A percentile compares a stretch with the other conserved stretches of the same genome.
Conservation (phyloP, 2,329 filamentous ascomycete genomes). For the Thelonectria olida region DNA sequence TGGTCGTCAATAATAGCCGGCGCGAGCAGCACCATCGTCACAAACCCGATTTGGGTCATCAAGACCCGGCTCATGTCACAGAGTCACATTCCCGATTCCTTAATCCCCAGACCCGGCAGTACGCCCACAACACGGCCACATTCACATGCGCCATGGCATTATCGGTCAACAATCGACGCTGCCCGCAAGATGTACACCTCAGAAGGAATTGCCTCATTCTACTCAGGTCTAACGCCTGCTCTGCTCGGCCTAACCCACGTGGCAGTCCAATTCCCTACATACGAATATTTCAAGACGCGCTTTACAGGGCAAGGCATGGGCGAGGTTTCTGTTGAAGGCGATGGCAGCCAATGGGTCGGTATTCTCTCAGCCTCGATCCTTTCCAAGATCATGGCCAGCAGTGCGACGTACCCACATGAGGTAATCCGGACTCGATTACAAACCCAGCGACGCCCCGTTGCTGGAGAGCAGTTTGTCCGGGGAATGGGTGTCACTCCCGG, state of each 20-base stretch:
- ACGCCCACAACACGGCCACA: conserved; percentile 64
- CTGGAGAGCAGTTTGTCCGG: conserved; percentile 62
- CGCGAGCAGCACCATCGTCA: conserved; percentile 90
- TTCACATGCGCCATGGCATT: conserved; percentile 84
- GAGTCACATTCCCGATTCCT: conserved; percentile 59
- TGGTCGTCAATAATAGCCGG: conserved; percentile 92
- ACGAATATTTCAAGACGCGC: conserved; percentile 89
- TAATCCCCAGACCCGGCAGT: conserved; percentile 58
- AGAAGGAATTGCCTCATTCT: conserved; percentile 91
- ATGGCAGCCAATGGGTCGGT: conserved; percentile 77
- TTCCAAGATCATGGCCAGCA: conserved; percentile 94
- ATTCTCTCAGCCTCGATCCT: conserved; percentile 89
- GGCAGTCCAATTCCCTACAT: conserved; percentile 95
- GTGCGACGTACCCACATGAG: conserved; percentile 96
- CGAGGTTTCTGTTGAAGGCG: conserved; percentile 55
- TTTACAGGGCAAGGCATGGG: conserved; percentile 95
- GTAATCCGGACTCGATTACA: conserved; percentile 93
- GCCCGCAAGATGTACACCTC: conserved; percentile 94
- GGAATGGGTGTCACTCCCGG: conserved; percentile 54
- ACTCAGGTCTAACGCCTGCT: conserved; percentile 92
- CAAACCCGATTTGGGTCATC: conserved; percentile 99
- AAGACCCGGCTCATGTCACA: conserved; percentile 99
- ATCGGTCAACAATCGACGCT: conserved; percentile 87
- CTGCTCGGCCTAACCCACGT: conserved; percentile 93
- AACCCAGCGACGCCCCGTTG: conserved; percentile 82